Base-by-base conservation (phyloP, 1,284 basidiomycete genomes). In the Austropuccinia psidii region DNA sequence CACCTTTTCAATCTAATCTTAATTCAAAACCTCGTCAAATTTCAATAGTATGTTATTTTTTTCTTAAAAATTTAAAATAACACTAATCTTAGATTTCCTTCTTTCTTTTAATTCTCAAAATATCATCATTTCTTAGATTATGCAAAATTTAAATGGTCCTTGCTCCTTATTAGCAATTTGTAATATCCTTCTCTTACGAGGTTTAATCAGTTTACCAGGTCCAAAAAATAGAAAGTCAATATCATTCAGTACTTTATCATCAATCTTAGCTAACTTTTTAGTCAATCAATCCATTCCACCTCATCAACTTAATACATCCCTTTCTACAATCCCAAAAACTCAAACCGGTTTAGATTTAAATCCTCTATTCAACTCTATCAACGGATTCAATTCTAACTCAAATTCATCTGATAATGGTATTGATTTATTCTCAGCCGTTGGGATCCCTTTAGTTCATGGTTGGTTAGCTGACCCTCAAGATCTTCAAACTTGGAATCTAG, bases 81-180 rank as follows among this genome's bases (percentile, higher is more conserved):
- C 24, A 57, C 19, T 15, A 65, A 11, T 35, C 57, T 7, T 8
- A 37, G 7, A 24, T 57, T 27, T 29, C 45, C 37, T 24, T 45
- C 24, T 2, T 27, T 67, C 49, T 62, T 47, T n/a, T 21, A 72
- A 27, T 17, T 27, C 19, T 43, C 24, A 21, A 75, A 21, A 24
- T 24, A 24, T 21, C 21, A 27, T 52, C 43, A 24, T 64, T 49
- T 29, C 41, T 73, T 39, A 75, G 35, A 52, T 64, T 58, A 75
- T 52, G 7, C 77, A 91, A 88, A 74, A 81, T 68, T 76, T 75
- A 24, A 83, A 84, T 64, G 83, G 83, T 0, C 92, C 91, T 7
- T 96, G 93, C 79, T 93, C 91, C 0, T 88, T 95, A 76, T 90
- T 95, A 77, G 90, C 91, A 13, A 88, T 93, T 76, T 90, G 89